phyloP scores from a whole-genome alignment of 1,284 basidiomycete species.

The Amylostereum areolatum region DNA sequence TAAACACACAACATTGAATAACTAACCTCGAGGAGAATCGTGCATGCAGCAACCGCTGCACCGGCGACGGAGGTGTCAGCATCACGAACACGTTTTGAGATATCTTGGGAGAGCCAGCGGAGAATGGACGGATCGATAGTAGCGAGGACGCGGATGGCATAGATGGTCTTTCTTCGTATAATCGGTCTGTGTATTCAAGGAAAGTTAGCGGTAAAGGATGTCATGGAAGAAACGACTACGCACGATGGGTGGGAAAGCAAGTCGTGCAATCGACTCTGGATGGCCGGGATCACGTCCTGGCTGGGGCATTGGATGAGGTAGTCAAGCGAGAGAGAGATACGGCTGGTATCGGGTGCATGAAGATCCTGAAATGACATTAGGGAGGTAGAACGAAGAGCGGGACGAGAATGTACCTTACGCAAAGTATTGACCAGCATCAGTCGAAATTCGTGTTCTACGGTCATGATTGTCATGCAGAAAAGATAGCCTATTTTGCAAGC shows the following conservation, averaged over 20 bases:
- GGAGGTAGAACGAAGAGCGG: slow-evolving; percentile 1
- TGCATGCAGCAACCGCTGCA: slow-evolving; percentile 38
- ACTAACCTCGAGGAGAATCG: slow-evolving; percentile 21
- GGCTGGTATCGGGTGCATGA: slow-evolving; percentile 43
- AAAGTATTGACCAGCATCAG: slow-evolving; percentile 81
- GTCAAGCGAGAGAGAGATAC: slow-evolving; percentile 68
- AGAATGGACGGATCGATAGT: slow-evolving; percentile 41
- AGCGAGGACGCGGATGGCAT: slow-evolving; percentile 53
- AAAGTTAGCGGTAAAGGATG: slow-evolving; percentile 7
- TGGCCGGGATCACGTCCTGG: slow-evolving; percentile 64
- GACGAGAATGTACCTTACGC: slow-evolving; percentile 49
- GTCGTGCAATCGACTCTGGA: slow-evolving; percentile 57
- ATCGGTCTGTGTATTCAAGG: slow-evolving; percentile 33
- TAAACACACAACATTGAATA: neutral
- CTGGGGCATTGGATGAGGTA: slow-evolving; percentile 52
- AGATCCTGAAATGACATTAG: slow-evolving; percentile 45
- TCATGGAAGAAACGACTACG: slow-evolving; percentile 35
- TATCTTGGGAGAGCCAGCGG: slow-evolving; percentile 33
- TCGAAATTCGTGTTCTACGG: slow-evolving; percentile 55
- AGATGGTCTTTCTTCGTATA: slow-evolving; percentile 55
- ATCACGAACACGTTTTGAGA: slow-evolving; percentile 43
- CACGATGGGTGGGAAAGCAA: slow-evolving; percentile 68
- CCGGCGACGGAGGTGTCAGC: slow-evolving; percentile 37
- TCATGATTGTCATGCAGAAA: slow-evolving; percentile 70
- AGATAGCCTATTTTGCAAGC: slow-evolving; percentile 51